A percentile compares a stretch with the other conserved stretches of the same genome.
Conservation (phyloP, 73 alveolate species). For the Durusdinium trenchii region DNA sequence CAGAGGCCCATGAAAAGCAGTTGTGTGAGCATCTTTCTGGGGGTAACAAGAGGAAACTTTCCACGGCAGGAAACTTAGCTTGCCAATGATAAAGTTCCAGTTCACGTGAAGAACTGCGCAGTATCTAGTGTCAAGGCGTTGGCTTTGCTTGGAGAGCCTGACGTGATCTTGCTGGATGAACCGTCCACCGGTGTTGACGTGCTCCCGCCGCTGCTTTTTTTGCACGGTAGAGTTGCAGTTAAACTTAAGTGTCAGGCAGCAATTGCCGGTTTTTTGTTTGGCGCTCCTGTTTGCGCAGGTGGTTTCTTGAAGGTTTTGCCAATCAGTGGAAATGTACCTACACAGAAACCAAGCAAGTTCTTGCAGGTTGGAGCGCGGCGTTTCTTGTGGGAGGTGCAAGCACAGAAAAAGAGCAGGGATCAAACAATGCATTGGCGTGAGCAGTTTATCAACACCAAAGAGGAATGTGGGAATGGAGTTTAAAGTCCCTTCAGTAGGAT, state of each 20-base stretch:
- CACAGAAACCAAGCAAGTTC: neutral
- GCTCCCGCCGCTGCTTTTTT: conserved; percentile 95
- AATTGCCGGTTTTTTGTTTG: neutral
- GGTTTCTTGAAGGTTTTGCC: neutral
- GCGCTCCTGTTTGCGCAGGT: neutral
- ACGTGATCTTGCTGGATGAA: conserved; percentile 97
- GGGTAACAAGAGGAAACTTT: conserved; percentile 97
- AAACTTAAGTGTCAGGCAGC: neutral
- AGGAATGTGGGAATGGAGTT: no score
- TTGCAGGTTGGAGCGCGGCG: conserved; percentile 96
- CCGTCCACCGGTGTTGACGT: conserved; percentile 97
- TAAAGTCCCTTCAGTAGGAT: no score
- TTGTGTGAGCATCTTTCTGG: conserved; percentile 96
- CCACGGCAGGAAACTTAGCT: conserved; percentile 93
- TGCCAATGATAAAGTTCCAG: neutral
- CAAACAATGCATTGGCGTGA: no score
- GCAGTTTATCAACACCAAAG: no score
- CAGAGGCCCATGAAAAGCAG: conserved; percentile 96
- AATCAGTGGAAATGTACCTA: neutral
- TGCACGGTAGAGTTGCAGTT: neutral
- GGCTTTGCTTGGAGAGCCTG: conserved; percentile 96
- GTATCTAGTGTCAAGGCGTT: conserved; percentile 40
- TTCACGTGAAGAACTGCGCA: neutral
- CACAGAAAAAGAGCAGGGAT: no score
- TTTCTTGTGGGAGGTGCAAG: conserved; percentile 96